Conservation (phyloP, 352 stramenopile genomes). For the Phytophthora pisi region DNA sequence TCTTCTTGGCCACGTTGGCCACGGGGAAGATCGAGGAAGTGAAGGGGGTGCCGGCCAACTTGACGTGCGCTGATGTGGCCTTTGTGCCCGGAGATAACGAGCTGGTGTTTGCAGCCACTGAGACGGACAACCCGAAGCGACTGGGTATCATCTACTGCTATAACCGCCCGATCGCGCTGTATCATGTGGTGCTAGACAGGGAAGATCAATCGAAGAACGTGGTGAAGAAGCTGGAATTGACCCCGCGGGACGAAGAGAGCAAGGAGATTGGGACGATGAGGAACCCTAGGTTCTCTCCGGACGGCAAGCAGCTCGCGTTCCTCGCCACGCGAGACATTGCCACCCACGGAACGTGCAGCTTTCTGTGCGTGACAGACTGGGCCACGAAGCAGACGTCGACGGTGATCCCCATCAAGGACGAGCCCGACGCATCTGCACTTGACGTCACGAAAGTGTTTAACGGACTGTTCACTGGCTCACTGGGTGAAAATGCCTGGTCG, state of each 20-base stretch:
- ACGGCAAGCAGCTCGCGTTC: slow-evolving; percentile 73
- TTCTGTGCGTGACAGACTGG: slow-evolving; percentile 71
- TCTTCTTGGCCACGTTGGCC: slow-evolving; percentile 71
- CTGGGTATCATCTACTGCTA: slow-evolving; percentile 90
- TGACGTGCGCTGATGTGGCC: slow-evolving; percentile 70
- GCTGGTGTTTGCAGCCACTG: slow-evolving; percentile 70
- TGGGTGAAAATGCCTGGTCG: slow-evolving; percentile 64
- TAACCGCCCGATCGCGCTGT: slow-evolving; percentile 76
- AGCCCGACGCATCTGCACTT: slow-evolving; percentile 38
- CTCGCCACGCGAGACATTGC: slow-evolving; percentile 67
- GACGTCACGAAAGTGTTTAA: slow-evolving; percentile 65
- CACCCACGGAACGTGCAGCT: slow-evolving; percentile 79
- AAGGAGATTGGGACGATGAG: slow-evolving; percentile 55
- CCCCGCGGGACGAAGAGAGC: slow-evolving; percentile 40
- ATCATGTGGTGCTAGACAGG: slow-evolving; percentile 46
- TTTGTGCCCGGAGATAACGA: slow-evolving; percentile 64
- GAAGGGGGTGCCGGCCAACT: slow-evolving; percentile 53
- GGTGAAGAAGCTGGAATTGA: slow-evolving; percentile 50
- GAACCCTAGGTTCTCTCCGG: slow-evolving; percentile 69
- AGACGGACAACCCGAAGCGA: slow-evolving; percentile 58
- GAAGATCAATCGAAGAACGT: slow-evolving; percentile 32
- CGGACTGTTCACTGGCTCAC: slow-evolving; percentile 64
- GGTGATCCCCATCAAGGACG: slow-evolving; percentile 66
- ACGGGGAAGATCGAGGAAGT: slow-evolving; percentile 72
- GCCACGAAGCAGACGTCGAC: slow-evolving; percentile 60